Evolutionary conservation across 176 grass and related monocot species (phyloP).

Genomic region (Pontederia crassipes): DNA sequence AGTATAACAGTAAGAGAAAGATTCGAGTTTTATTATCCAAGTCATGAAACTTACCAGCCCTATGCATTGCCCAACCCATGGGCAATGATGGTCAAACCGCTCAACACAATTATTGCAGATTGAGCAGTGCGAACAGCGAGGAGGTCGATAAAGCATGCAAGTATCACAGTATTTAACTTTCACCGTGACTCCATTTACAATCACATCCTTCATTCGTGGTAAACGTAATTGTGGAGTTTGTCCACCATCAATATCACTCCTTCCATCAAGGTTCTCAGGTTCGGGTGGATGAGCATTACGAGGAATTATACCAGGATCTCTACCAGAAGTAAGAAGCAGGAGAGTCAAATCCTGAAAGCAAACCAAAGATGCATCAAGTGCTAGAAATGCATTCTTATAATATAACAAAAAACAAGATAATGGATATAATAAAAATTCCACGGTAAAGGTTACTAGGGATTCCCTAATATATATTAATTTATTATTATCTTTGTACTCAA

Average conservation of each 20-base stretch:
- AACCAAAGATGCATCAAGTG: constrained; percentile 1
- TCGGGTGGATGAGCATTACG: constrained; percentile 80
- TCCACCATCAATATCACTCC: constrained; percentile 32
- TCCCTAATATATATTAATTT: too few relatives aligned
- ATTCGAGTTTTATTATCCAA: not conserved
- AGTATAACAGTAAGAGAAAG: not conserved
- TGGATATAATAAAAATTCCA: too few relatives aligned
- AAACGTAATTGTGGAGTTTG: constrained; percentile 68
- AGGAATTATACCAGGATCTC: constrained; percentile 93
- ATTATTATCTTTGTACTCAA: too few relatives aligned
- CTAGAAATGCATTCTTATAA: too few relatives aligned
- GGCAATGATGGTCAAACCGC: constrained; percentile 93
- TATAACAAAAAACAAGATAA: too few relatives aligned
- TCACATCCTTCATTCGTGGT: constrained; percentile 67
- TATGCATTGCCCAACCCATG: constrained; percentile 96
- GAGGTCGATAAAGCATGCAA: constrained; percentile 90
- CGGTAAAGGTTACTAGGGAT: too few relatives aligned
- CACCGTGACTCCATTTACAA: constrained; percentile 61
- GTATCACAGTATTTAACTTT: constrained; percentile 95
- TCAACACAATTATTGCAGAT: constrained; percentile 97
- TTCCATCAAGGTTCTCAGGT: constrained; percentile 48
- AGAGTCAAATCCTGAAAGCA: constrained; percentile 79
- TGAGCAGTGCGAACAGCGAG: constrained; percentile 83
- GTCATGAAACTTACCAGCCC: constrained; percentile 49
- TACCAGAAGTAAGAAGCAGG: constrained; percentile 74